Evolutionary conservation across 129 eudicot genomes (phyloP), one percentile per base, ranked within the genome.

Genomic region (Smallanthus sonchifolius): DNA sequence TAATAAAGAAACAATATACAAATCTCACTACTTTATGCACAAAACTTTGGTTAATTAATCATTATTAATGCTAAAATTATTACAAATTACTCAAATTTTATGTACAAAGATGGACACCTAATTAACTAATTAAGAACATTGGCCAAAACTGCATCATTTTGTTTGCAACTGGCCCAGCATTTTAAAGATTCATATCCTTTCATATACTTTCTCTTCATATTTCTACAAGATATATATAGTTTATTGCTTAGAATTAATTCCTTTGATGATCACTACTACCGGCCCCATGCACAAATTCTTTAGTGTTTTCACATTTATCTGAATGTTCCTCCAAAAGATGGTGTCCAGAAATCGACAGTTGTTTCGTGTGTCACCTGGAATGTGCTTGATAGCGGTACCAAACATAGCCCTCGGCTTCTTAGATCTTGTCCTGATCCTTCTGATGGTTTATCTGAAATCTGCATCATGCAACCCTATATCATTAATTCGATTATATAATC

Each of bases 281-380:
- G 65, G 17, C 40, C 77, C 77, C 82, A 70, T 78, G 72, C 65
- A 70, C 82, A 48, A 70, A 70, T 71, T 52, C 78, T 65, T 79
- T 67, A 8, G 69, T 68, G 75, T 56, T 43, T 44, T 71, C 64
- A 10, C 65, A 13, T 9, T 60, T 56, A 94, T 85, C 98, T 65
- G 74, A 83, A 94, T 49, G 93, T 86, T 74, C 96, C 98, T 76
- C 97, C 98, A 52, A 90, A 94, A 45, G 97, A 85, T 59, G 97
- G 98, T 48, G 92, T 94, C 98, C 98, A 94, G 81, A 94, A 94
- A 82, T 94, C 98, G 14, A 83, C 96, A 13, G 97, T 74, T n/a
- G 98, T 88, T 67, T 94, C 98, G 44, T 94, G 97, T 47, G 89
- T 83, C 20, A 91, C 82, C 0, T 97, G 96, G 47, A 86, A 94